Evolutionary conservation across 2,329 filamentous ascomycete species (phyloP).

Genomic region (Gnomoniopsis smithogilvyi): DNA sequence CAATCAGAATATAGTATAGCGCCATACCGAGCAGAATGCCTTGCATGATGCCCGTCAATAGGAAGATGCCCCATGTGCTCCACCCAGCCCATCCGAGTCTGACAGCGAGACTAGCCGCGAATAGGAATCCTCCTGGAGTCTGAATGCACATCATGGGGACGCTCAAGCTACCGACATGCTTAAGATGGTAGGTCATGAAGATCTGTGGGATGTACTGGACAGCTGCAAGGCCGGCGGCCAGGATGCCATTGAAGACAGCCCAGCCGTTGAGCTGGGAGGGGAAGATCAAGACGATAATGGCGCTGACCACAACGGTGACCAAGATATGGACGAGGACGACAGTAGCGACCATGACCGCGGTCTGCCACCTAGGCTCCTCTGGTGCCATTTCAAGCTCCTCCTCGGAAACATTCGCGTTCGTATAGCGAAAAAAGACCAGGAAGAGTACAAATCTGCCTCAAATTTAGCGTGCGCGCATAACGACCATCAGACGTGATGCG

Average conservation of each 20-base stretch:
- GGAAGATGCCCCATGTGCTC: constrained; percentile 93
- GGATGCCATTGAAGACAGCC: constrained; percentile 82
- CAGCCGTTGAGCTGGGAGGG: constrained; percentile 67
- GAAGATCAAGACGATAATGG: constrained; percentile 61
- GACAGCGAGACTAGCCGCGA: constrained; percentile 77
- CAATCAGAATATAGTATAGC: constrained; percentile 62
- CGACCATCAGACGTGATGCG: background rate
- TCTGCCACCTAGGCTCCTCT: constrained; percentile 67
- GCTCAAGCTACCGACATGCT: constrained; percentile 85
- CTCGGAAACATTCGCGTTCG: constrained; percentile 47
- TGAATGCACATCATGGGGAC: constrained; percentile 99
- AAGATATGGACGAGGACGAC: constrained; percentile 74
- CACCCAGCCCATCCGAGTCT: constrained; percentile 80
- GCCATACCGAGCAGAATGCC: constrained; percentile 77
- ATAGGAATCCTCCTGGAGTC: constrained; percentile 87
- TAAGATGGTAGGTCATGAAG: constrained; percentile 80
- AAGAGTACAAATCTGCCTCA: constrained; percentile 79
- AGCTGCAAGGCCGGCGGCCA: constrained; percentile 73
- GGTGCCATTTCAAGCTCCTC: constrained; percentile 40
- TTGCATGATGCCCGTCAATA: constrained; percentile 83
- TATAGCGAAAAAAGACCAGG: constrained; percentile 84
- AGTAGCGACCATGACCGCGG: constrained; percentile 71
- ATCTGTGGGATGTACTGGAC: constrained; percentile 97
- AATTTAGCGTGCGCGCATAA: background rate
- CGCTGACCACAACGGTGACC: constrained; percentile 64